Conservation (phyloP, 2,329 filamentous ascomycete species). For the Cladobotryum mycophilum region DNA sequence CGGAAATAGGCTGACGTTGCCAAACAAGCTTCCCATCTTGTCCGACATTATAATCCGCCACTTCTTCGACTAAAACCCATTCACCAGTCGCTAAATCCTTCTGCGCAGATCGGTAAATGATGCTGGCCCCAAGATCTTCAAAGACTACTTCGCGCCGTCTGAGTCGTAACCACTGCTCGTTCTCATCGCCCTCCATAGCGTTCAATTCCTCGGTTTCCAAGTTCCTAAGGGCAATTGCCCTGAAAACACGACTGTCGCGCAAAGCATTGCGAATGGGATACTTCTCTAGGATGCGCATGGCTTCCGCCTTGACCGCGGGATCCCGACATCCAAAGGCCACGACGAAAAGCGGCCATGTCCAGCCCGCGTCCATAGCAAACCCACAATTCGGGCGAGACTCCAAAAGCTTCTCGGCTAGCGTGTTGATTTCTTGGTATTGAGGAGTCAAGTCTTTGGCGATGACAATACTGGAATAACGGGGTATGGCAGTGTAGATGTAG, state of each 20-base stretch:
- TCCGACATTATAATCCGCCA: constrained; percentile 24
- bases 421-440: constrained; percentile 36
- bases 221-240: constrained; percentile 34
- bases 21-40: constrained; percentile 28
- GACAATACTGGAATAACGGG: constrained; percentile 31
- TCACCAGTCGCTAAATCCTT: constrained; percentile 23
- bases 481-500: constrained; percentile 32
- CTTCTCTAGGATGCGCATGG: constrained; percentile 33
- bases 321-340: constrained; percentile 37
- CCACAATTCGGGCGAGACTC: constrained; percentile 28
- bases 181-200: constrained; percentile 24
- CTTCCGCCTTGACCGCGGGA: constrained; percentile 30
- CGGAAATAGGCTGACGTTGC: constrained; percentile 31
- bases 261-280: constrained; percentile 39
- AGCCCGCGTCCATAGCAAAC: constrained; percentile 41
- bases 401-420: constrained; percentile 32
- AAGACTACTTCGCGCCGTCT: constrained; percentile 33
- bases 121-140: constrained; percentile 30
- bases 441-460: constrained; percentile 34
- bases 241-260: constrained; percentile 35
- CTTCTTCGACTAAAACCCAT: constrained; percentile 35
- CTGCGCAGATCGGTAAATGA: constrained; percentile 32
- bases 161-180: constrained; percentile 35
- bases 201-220: constrained; percentile 29
- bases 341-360: constrained; percentile 39